Evolutionary conservation across 345 rosid genomes (phyloP).

Genomic region (Carallia brachiata): DNA sequence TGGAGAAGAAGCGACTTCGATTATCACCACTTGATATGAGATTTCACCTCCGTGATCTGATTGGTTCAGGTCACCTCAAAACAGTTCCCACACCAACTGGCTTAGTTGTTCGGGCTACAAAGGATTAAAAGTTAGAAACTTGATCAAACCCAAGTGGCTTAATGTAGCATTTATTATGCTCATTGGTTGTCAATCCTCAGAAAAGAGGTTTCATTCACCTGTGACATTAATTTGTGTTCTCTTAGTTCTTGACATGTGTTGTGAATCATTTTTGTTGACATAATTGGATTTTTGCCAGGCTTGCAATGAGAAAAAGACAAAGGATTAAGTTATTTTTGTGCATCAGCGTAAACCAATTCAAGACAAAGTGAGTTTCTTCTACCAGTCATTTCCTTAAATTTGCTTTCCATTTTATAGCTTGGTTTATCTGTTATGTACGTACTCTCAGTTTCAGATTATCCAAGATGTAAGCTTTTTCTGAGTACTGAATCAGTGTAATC

Average conservation of each 20-base stretch:
- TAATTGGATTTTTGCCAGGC: not conserved
- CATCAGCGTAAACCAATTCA: not conserved
- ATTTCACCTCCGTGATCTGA: constrained; percentile 89
- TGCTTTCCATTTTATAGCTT: not conserved
- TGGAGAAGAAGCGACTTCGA: constrained; percentile 85
- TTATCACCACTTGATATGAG: constrained; percentile 82
- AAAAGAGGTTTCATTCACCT: not conserved
- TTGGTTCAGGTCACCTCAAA: constrained; percentile 86
- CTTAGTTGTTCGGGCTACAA: constrained; percentile 58
- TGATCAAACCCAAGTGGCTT: not conserved
- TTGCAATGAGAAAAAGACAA: not conserved
- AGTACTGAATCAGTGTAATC: too few species aligned
- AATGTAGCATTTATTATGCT: not conserved
- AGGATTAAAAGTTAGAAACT: constrained; percentile 36
- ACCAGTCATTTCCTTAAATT: not conserved
- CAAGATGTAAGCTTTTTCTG: not conserved
- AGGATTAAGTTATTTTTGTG: not conserved
- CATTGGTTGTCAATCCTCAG: not conserved
- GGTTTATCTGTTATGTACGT: not conserved
- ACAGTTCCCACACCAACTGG: constrained; percentile 56
- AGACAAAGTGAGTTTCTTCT: not conserved
- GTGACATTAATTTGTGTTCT: not conserved
- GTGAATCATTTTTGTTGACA: not conserved
- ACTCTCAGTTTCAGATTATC: too few species aligned
- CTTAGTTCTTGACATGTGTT: not conserved